Conservation (phyloP, 768 basidiomycete genomes). For the Pleurotus salmoneostramineus region DNA sequence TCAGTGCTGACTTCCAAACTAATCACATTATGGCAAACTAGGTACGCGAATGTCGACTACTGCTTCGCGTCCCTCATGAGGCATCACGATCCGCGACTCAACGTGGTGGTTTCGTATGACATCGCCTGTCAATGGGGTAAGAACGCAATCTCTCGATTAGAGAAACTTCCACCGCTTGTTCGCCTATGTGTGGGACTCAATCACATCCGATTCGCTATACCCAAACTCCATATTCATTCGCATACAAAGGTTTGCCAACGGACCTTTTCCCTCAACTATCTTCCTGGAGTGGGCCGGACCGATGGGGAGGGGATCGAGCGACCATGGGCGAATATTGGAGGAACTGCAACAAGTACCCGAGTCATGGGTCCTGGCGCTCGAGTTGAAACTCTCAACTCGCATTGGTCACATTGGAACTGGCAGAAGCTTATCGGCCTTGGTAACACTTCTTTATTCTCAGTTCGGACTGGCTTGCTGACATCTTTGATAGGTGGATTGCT, state of each 20-base stretch:
- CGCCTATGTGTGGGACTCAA: neutral
- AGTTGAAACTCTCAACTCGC: constrained; percentile 20
- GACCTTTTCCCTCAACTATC: constrained; percentile 14
- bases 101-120: constrained; percentile 22
- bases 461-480: neutral
- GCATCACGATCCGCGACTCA: neutral
- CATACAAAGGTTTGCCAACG: too few species aligned
- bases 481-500: neutral
- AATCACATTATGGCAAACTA: too few species aligned
- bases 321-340: too few species aligned
- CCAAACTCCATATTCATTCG: constrained; percentile 12
- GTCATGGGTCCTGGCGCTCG: constrained; percentile 24
- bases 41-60: constrained; percentile 28
- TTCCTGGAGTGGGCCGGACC: constrained; percentile 24
- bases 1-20: neutral
- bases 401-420: constrained; percentile 22
- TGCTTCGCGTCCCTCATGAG: constrained; percentile 11
- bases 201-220: constrained; percentile 5
- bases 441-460: constrained; percentile 8
- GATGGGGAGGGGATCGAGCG: constrained; percentile 20
- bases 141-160: constrained; percentile 19
- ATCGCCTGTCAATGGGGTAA: too few species aligned
- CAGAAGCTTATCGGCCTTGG: constrained; percentile 16
- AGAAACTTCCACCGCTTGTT: neutral
- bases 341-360: constrained; percentile 19